Percentiles rank a stretch among this genome's conserved stretches.
phyloP scores from a whole-genome alignment of 2,329 filamentous ascomycete species.

The Leptosphaerulina australis region DNA sequence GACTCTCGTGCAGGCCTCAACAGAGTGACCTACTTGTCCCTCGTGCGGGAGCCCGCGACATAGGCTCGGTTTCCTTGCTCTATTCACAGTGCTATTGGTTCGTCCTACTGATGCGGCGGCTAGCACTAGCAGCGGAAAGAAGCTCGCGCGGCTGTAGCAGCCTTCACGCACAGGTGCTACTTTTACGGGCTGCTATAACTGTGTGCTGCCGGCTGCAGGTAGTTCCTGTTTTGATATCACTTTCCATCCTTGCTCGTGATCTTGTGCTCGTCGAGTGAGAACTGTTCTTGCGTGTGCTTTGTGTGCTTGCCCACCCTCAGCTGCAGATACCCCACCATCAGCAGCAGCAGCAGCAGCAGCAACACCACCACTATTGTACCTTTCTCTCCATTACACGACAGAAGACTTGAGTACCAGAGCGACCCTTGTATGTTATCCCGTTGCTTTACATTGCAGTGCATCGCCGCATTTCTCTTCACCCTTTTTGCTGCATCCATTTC shows the following conservation, averaged over 20 bases:
- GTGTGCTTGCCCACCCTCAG: constrained; percentile 13
- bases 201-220: constrained; percentile 14
- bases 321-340: constrained; percentile 27
- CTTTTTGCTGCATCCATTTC: constrained; percentile 2
- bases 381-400: constrained; percentile 26
- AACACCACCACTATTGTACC: constrained; percentile 10
- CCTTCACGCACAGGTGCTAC: constrained; percentile 8
- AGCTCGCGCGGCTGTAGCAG: constrained; percentile 21
- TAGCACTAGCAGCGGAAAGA: constrained; percentile 20
- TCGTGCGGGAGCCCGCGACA: constrained; percentile 16
- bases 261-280: constrained; percentile 16
- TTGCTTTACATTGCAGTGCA: constrained; percentile 13
- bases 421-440: constrained; percentile 11
- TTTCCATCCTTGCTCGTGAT: constrained; percentile 17
- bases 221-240: constrained; percentile 6
- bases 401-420: constrained; percentile 6
- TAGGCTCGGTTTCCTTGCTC: constrained; percentile 11
- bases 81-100: constrained; percentile 8
- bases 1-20: constrained; percentile 16
- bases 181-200: constrained; percentile 14
- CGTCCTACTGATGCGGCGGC: constrained; percentile 18
- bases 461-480: constrained; percentile 13
- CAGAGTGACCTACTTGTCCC: constrained; percentile 11
- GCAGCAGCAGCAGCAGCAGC: constrained; percentile 10
- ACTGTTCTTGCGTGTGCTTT: constrained; percentile 18